Evolutionary conservation across 2,329 filamentous ascomycete species (phyloP).

Genomic region (Chrysoporthe deuterocubensis): DNA sequence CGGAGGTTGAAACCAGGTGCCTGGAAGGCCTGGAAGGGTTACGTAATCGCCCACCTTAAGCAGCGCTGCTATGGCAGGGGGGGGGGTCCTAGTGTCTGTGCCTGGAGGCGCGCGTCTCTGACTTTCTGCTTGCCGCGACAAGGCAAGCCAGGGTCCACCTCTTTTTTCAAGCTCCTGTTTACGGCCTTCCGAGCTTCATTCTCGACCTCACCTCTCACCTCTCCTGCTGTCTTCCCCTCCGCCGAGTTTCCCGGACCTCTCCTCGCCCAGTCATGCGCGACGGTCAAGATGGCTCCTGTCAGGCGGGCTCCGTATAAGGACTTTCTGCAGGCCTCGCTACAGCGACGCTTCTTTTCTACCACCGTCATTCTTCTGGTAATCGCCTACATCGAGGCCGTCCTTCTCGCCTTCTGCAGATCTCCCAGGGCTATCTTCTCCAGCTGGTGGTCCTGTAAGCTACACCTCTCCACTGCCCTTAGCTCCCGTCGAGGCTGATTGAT

Average conservation of each 20-base stretch:
- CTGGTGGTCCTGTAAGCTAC: constrained; percentile 68
- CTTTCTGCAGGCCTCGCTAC: constrained; percentile 86
- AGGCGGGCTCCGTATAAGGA: constrained; percentile 76
- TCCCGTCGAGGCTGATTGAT: constrained; percentile 9
- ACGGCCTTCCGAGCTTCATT: constrained; percentile 18
- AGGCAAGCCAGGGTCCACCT: constrained; percentile 7
- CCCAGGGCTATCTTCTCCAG: constrained; percentile 39
- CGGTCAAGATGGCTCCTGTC: constrained; percentile 57
- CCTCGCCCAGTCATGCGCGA: constrained; percentile 47
- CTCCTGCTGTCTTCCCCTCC: not conserved
- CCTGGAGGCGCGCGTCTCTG: constrained; percentile 2
- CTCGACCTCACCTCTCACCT: constrained; percentile 2
- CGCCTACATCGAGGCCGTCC: constrained; percentile 74
- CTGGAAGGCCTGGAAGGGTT: constrained; percentile 5
- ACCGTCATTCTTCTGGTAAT: constrained; percentile 70
- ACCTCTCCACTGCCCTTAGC: not conserved
- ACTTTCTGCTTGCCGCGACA: constrained; percentile 1
- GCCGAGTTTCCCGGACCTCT: constrained; percentile 16
- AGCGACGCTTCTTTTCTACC: constrained; percentile 82
- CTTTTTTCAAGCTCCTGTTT: constrained; percentile 29
- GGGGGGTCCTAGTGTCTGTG: not conserved
- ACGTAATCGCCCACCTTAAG: constrained; percentile 15
- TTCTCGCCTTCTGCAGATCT: constrained; percentile 71
- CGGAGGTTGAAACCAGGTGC: constrained; percentile 4
- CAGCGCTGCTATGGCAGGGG: not conserved